These are phyloP conservation scores for Globisporangium takayamanum DNA, from an alignment of 352 stramenopile species.

Conservation along the genomic window DNA sequence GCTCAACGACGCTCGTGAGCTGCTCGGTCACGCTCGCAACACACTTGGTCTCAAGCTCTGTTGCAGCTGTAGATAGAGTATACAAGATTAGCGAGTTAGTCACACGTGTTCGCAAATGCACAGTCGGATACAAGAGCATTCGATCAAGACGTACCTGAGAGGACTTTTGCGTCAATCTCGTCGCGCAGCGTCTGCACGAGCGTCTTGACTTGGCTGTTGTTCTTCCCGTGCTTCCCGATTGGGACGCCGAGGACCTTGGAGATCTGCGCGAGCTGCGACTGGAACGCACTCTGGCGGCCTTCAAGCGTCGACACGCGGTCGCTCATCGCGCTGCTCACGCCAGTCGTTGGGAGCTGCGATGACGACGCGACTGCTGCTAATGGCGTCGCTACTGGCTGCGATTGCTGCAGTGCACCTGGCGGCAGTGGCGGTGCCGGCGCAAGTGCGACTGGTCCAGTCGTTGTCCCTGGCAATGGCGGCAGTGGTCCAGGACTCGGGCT, in stretches of 20 bases:
- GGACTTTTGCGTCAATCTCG: constrained; percentile 59
- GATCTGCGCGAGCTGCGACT: constrained; percentile 77
- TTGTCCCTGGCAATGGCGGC: background rate
- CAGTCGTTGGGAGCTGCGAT: constrained; percentile 6
- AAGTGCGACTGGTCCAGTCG: background rate
- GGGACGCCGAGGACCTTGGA: constrained; percentile 63
- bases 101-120: background rate
- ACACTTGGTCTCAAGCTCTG: constrained; percentile 31
- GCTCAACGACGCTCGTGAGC: constrained; percentile 11
- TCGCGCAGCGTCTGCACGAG: constrained; percentile 68
- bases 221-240: constrained; percentile 59
- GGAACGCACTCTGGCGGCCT: constrained; percentile 69
- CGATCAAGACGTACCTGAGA: constrained; percentile 20
- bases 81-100: background rate
- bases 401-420: constrained; percentile 7
- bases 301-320: constrained; percentile 75
- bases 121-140: background rate
- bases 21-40: constrained; percentile 19
- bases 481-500: background rate
- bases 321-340: constrained; percentile 36
- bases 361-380: constrained; percentile 2
- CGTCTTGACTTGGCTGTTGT: constrained; percentile 60
- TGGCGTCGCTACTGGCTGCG: constrained; percentile 7
- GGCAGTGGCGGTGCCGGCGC: constrained; percentile 17
- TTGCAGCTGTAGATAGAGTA: constrained; percentile 8